Evolutionary conservation across 164 flowering plant genomes (phyloP), one percentile per base, ranked within the genome.

Genomic region (Vitis amurensis): DNA sequence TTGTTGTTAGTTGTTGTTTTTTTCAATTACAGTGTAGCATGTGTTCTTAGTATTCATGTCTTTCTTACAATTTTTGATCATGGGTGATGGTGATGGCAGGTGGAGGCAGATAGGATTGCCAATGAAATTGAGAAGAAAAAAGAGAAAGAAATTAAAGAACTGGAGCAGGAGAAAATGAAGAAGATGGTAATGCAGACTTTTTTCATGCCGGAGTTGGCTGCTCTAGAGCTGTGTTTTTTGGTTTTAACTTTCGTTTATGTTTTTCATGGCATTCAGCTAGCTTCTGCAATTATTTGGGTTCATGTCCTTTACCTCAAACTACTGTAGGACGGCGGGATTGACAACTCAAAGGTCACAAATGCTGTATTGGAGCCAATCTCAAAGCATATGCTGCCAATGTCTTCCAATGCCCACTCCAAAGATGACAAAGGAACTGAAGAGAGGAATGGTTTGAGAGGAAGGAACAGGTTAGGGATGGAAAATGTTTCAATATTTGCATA

Each of bases 281-380:
- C 89, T 92, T 94, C 97, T 92, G 92, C 98, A 91, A 91, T 93
- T 89, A 88, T 95, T 93, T 93, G 90, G 97, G 97, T 90, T 93
- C 97, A 95, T 93, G 84, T 90, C 97, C 96, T 89, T 94, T 95
- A 87, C 99, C 94, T 91, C 96, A 88, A 89, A 91, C 96, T 93
- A 82, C 97, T 93, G 99, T 95, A 95, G 99, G 98, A 87, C 66
- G 85, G 77, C 48, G 87, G 75, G 69, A 73, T 63, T 76, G 87
- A 82, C 44, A 56, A 17, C 31, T 64, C 66, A 15, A 85, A 74
- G 80, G 69, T 70, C 11, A 58, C 50, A 44, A 61, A 75, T 80
- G 67, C 76, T 76, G 86, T 55, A 19, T 63, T 75, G 73, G 81
- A 88, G 50, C 74, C 70, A 66, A 19, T 51, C 51, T 67, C 78